Conservation (phyloP, 768 basidiomycete species). For the Mycena alexandri region DNA sequence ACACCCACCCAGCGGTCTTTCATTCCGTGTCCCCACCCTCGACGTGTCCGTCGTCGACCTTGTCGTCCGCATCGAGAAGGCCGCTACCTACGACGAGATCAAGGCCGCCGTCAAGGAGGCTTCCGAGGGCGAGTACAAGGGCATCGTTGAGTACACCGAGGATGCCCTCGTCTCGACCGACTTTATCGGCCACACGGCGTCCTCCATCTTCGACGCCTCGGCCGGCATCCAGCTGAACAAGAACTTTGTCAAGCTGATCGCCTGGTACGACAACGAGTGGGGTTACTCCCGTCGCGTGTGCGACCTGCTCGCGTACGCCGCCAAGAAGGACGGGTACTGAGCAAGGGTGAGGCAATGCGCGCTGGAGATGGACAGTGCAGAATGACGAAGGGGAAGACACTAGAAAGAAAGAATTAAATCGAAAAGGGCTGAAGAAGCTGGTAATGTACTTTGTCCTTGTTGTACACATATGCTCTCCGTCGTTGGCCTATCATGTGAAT, state of each 20-base stretch:
- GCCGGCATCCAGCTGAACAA: conserved; percentile 94
- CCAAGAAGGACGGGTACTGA: conserved; percentile 71
- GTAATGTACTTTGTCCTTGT: conserved; percentile 22
- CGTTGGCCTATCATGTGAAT: conserved; percentile 17
- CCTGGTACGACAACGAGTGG: conserved; percentile 97
- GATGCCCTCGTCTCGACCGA: conserved; percentile 95
- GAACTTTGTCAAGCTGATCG: conserved; percentile 95
- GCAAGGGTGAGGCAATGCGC: too few relatives aligned
- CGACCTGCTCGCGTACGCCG: conserved; percentile 87
- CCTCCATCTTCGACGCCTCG: conserved; percentile 93
- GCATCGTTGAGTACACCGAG: conserved; percentile 91
- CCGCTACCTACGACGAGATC: conserved; percentile 90
- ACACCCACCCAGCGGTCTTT: conserved; percentile 72
- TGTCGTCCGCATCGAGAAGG: conserved; percentile 91
- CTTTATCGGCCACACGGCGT: conserved; percentile 83
- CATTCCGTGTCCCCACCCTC: conserved; percentile 97
- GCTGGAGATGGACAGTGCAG: neutral
- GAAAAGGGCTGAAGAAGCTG: conserved; percentile 15
- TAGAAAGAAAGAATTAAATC: neutral
- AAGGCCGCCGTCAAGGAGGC: conserved; percentile 88
- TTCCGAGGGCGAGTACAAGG: conserved; percentile 75
- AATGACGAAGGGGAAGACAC: neutral
- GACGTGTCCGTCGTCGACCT: conserved; percentile 99
- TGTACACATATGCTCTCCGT: conserved; percentile 30
- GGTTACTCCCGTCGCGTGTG: conserved; percentile 94